phyloP scores from a whole-genome alignment of 768 basidiomycete genomes.

The Infundibulicybe gibba region DNA sequence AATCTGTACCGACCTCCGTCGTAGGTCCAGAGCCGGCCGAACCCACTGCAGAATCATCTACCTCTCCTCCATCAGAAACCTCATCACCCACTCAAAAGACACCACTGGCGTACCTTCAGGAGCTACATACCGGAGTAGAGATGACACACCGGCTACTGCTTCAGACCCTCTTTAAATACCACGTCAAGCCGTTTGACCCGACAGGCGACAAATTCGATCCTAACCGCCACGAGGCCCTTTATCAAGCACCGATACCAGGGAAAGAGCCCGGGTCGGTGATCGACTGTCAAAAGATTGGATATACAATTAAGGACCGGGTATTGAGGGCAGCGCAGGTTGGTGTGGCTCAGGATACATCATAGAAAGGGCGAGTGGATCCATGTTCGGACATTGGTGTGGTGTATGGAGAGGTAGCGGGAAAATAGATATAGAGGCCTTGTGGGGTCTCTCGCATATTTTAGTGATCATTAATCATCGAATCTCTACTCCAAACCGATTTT shows the following conservation, averaged over 20 bases:
- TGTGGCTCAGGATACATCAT: slow-evolving; percentile 73
- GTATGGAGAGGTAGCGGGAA: background rate
- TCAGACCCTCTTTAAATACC: slow-evolving; percentile 88
- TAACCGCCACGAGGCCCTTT: slow-evolving; percentile 92
- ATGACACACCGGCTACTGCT: slow-evolving; percentile 89
- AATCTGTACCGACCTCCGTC: slow-evolving; percentile 62
- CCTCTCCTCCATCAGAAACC: slow-evolving; percentile 25
- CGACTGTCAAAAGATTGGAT: slow-evolving; percentile 88
- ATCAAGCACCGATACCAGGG: slow-evolving; percentile 87
- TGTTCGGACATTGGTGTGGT: background rate
- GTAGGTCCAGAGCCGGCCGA: slow-evolving; percentile 21
- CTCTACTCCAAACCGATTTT: slow-evolving; percentile 73
- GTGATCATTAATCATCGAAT: slow-evolving; percentile 57
- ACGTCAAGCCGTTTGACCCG: slow-evolving; percentile 89
- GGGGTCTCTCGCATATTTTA: slow-evolving; percentile 17
- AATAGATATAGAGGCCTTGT: slow-evolving; percentile 13
- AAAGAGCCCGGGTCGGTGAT: slow-evolving; percentile 88
- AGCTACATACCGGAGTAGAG: slow-evolving; percentile 83
- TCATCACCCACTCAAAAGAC: slow-evolving; percentile 44
- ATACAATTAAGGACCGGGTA: slow-evolving; percentile 91
- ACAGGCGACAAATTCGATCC: slow-evolving; percentile 94
- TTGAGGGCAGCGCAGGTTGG: slow-evolving; percentile 96
- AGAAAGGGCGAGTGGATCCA: slow-evolving; percentile 12
- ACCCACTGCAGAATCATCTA: slow-evolving; percentile 20
- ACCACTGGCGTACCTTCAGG: slow-evolving; percentile 54